These are phyloP conservation scores for Pneumocystis wakefieldiae DNA, from an alignment of 1,139 yeast genomes.

Conservation along the genomic window DNA sequence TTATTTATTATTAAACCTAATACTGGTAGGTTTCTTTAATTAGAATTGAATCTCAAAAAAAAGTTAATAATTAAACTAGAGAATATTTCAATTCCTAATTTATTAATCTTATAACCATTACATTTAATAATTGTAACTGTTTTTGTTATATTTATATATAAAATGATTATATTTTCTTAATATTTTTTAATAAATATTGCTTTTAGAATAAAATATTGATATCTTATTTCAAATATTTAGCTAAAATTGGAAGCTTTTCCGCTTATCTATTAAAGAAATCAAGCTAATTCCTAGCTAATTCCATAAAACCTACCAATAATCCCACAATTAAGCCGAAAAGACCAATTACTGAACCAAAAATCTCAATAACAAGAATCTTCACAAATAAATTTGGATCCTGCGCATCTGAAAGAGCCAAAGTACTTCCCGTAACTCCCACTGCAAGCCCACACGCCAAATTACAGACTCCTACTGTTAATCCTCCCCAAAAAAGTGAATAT, in stretches of 20 bases:
- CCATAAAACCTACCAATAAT: constrained; percentile 5
- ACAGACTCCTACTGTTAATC: constrained; percentile 83
- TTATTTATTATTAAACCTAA: too few species aligned
- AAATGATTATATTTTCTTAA: too few species aligned
- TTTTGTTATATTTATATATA: too few species aligned
- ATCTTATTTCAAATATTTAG: not conserved
- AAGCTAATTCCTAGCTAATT: not conserved
- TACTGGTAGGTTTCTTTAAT: too few species aligned
- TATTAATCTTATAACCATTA: too few species aligned
- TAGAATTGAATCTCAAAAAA: too few species aligned
- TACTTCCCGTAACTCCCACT: constrained; percentile 94
- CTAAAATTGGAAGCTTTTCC: not conserved
- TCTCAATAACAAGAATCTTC: constrained; percentile 85
- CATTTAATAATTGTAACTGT: too few species aligned
- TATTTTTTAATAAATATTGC: too few species aligned
- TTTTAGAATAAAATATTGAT: too few species aligned
- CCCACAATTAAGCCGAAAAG: constrained; percentile 36
- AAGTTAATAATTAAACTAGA: too few species aligned
- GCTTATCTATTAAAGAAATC: not conserved
- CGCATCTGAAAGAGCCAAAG: constrained; percentile 96
- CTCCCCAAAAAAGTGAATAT: constrained; percentile 94
- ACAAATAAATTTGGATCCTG: constrained; percentile 92
- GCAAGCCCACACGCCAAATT: constrained; percentile 94
- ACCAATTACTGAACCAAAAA: constrained; percentile 92
- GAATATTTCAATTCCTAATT: too few species aligned